Base-by-base conservation (phyloP, 2,329 filamentous ascomycete species). In the Neopestalotiopsis rosae region DNA sequence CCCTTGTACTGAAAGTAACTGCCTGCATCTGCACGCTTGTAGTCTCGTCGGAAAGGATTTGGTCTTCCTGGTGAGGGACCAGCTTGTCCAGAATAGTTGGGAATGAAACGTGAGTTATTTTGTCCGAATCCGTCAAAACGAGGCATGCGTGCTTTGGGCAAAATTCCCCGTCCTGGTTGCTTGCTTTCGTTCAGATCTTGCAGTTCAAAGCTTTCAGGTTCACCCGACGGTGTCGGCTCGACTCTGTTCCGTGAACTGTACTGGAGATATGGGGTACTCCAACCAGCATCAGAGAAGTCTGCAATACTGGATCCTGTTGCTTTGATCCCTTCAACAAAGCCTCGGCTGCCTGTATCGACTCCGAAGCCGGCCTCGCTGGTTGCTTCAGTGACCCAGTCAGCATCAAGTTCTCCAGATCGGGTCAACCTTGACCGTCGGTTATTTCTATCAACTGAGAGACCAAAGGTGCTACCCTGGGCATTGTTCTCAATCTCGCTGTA, bases 281-380 rank as follows among this genome's bases (percentile, higher is more conserved):
- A 70, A 14, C 72, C 45, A 2, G 72, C 72, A 58, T 85, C 83
- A 0, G 84, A 85, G 6, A 81, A 78, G 69, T 86, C 80, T 2
- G 84, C 84, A 28, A 86, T 71, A 67, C 84, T 86, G 71, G 81
- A 84, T 10, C 83, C 82, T 68, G 75, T 74, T 12, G 49, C 58
- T 62, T 78, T 75, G 57, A 75, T 67, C 14, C 68, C 68, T 1
- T 65, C 1, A 40, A 38, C 58, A 49, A 62, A 52, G 12, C 38
- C 38, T 30, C 40, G 20, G 4, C 24, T 49, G 14, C 63, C 56
- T 32, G 57, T 32, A 42, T 40, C 14, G 20, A 32, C 42, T 12
- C 32, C 32, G 12, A 75, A 74, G 5, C 72, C 77, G 28, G 67
- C 71, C 6, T 76, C 77, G 6, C 76, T 80, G 13, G 78, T 79